Evolutionary conservation across 371 early-diverging fungal genomes (phyloP), one percentile per base, ranked within the genome.

Genomic region (Mortierella sp.): DNA sequence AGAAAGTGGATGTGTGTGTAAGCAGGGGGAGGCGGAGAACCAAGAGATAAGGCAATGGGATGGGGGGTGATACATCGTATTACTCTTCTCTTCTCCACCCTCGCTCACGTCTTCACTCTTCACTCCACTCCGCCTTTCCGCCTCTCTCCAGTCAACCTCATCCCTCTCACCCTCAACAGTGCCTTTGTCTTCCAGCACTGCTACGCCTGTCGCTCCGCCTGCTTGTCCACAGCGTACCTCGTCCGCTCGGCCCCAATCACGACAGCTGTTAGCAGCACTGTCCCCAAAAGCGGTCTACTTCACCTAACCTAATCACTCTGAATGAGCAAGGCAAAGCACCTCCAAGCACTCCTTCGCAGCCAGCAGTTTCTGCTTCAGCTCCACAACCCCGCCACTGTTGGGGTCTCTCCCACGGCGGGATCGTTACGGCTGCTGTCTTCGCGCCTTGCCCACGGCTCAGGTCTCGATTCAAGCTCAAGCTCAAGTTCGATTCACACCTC

Each of bases 301-400:
- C 30, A 34, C 28, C 52, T 3, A 30, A 4, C 49, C 18, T 9
- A 23, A 24, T 18, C 46, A 12, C 10, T 8, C 48, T 52, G 58
- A 59, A 73, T 73, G 73, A 73, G 68, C 73, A 67, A 67, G 60
- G 67, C 64, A 30, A 67, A 67, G 61, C 67, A 73, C 26, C 31
- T 73, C 56, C 73, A 67, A 2, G 41, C 57, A 21, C 58, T 73
- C 50, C 68, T 73, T 38, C 65, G 65, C 21, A 65, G 71, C 27
- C 64, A 64, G 28, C 67, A 67, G 12, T 54, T 67, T 12, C 54
- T 61, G 47, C 71, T 64, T 18, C 71, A 59, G 48, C 67, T 63
- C 31, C 67, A 63, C 49, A 14, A 23, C 26, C 26, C 47, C 21
- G 56, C 49, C n/a, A 19, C 62, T 12, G 41, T 48, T 21, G 45